Evolutionary conservation across 2,329 filamentous ascomycete genomes (phyloP).

Genomic region (Ceratocystis alfenasii): DNA sequence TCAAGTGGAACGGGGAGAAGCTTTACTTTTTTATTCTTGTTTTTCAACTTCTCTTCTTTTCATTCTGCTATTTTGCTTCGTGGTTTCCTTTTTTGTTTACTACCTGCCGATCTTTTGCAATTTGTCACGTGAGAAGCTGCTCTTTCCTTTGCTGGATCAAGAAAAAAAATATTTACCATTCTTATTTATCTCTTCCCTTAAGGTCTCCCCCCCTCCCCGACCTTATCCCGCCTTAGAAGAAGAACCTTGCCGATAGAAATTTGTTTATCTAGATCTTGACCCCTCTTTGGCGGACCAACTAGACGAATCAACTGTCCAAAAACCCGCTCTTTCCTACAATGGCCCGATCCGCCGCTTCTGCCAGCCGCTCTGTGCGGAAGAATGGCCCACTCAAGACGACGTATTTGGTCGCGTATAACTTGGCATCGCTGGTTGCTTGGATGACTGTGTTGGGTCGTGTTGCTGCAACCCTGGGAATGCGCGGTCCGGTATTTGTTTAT

Average conservation of each 20-base stretch:
- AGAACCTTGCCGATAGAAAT: not conserved
- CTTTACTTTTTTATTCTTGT: not conserved
- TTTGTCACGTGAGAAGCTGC: not conserved
- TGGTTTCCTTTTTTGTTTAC: not conserved
- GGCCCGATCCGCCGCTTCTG: constrained; percentile 5
- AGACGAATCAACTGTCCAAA: not conserved
- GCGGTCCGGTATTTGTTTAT: constrained; percentile 50
- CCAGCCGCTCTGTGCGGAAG: constrained; percentile 25
- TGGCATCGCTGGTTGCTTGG: constrained; percentile 67
- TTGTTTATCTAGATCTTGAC: too few relatives aligned
- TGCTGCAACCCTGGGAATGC: constrained; percentile 39
- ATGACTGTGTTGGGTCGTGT: constrained; percentile 60
- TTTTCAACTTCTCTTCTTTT: not conserved
- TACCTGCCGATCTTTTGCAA: not conserved
- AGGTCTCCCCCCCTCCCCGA: not conserved
- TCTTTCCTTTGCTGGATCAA: not conserved
- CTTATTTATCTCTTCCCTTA: not conserved
- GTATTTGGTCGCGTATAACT: constrained; percentile 83
- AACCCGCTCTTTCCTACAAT: not conserved
- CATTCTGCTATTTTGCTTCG: not conserved
- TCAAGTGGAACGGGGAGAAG: not conserved
- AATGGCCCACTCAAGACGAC: constrained; percentile 36
- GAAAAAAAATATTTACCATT: constrained; percentile 6
- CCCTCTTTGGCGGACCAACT: not conserved
- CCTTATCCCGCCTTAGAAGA: not conserved